phyloP scores from a whole-genome alignment of 306 rosid genomes.

The Lathyrus aphaca region DNA sequence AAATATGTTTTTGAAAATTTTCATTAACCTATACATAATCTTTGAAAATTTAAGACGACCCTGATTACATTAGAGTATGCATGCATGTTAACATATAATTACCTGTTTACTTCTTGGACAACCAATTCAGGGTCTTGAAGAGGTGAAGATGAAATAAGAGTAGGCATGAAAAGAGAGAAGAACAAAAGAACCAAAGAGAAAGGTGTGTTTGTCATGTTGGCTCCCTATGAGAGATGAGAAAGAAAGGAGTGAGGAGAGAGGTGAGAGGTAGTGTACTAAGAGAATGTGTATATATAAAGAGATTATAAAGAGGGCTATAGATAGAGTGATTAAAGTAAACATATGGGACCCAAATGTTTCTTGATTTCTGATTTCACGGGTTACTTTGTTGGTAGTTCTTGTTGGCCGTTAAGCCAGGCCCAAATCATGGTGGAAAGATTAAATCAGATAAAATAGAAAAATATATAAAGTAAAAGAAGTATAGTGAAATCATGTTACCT shows the following conservation, averaged over 20 bases:
- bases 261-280: conserved; percentile 34
- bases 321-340: conserved; percentile 62
- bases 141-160: conserved; percentile 55
- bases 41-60: no score
- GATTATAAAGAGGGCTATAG: conserved; percentile 42
- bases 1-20: no score
- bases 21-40: no score
- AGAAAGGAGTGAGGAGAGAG: background rate
- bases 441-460: conserved; percentile 12
- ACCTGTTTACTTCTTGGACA: conserved; percentile 80
- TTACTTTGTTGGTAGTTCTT: conserved; percentile 54
- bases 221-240: no score
- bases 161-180: conserved; percentile 49
- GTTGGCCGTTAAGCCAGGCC: conserved; percentile 70
- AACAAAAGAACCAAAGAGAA: conserved; percentile 47
- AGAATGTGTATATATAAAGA: conserved; percentile 56
- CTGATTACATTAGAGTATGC: no score
- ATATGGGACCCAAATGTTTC: conserved; percentile 56
- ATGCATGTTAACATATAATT: conserved; percentile 37
- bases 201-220: conserved; percentile 51
- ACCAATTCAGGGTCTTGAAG: conserved; percentile 65
- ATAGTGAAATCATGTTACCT: conserved; percentile 20
- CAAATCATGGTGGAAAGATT: conserved; percentile 44
- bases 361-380: conserved; percentile 72
- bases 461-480: background rate